Base-by-base conservation (phyloP, 1,284 basidiomycete species). In the Trichosporon faecale region DNA sequence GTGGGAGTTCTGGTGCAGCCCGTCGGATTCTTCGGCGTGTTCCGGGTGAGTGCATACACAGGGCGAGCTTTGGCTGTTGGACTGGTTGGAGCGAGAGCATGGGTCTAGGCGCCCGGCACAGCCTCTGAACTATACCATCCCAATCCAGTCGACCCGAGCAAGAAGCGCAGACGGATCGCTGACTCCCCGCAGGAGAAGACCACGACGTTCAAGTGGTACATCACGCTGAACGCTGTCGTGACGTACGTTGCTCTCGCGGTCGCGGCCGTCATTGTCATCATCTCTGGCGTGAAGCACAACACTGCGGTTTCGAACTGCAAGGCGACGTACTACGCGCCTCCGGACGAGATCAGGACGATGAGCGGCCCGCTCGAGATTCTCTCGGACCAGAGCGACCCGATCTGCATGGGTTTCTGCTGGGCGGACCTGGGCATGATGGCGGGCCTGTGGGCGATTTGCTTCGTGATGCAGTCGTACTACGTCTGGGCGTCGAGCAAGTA, bases 341-440 rank as follows among this genome's bases (percentile, higher is more conserved):
- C 76, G 11, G 73, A 75, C 23, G 70, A 80, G 57, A 76, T 80
- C 68, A 74, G 82, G 29, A 83, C 85, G 12, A 80, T 82, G 12
- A 67, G 73, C 0, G 70, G 72, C 12, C 71, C 72, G 9, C 76
- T 72, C 27, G 65, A 73, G 27, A 78, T 77, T 3, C 73, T 80
- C 8, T 67, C 66, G 11, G 72, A 75, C 25, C 88, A 91, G 81
- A 89, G 88, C 8, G 82, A 89, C 63, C 89, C 87, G 0, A 85
- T 96, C 18, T 96, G 94, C 84, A 86, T 90, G 66, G 90, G 95
- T 67, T 94, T 96, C 79, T 86, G 93, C 7, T 96, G 93, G 93
- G 91, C 92, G 5, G 91, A 92, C 78, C 85, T 96, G n/a, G 94
- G 94, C 44, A 85, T 96, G 72, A 95, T 96, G 93, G 91, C 87